Evolutionary conservation across 2,329 filamentous ascomycete genomes (phyloP), one percentile per base, ranked within the genome.

Genomic region (Cadophora sp.): DNA sequence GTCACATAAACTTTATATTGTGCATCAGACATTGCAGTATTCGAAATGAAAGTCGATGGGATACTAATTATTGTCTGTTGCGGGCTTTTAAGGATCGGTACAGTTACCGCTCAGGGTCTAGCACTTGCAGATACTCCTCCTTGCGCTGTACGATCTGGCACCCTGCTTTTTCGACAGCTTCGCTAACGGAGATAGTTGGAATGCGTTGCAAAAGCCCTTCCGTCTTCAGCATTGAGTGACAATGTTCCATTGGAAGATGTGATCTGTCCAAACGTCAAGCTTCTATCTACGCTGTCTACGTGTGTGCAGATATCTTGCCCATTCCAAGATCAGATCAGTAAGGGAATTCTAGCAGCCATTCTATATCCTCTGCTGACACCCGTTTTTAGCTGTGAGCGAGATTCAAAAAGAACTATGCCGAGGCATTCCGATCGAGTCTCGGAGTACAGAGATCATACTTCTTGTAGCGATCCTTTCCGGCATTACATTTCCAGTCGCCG

Each of bases 271-370:
- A 62, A 62, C 26, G 40, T 48, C 8, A 62, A 37, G 19, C 40
- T 62, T 50, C 59, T 29, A 16, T 48, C 59, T 14, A 3, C 16
- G 19, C 37, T 62, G 16, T 62, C 59, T 4, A 29, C 19, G n/a
- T 62, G 59, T 62, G 59, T 62, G 22, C 59, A 62, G 19, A 62
- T 19, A 19, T 46, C 37, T 19, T 62, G 59, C 26, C 9, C 16
- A 19, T 62, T 48, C 40, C 19, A 29, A 22, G 59, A 62, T 12
- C 59, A 62, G 19, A 62, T 48, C 8, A 31, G 59, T 62, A 46
- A 31, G 59, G 26, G 4, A n/a, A 40, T 34, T 19, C 4, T 2
- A 22, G 9, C 37, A 16, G 40, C 19, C 9, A 3, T 12, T 22
- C 2, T n/a, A 59, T 8, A 11, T 27, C 22, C n/a, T 62, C 9